Conservation (phyloP, 495 filamentous ascomycete genomes). For the Bryoglossum gracile region DNA sequence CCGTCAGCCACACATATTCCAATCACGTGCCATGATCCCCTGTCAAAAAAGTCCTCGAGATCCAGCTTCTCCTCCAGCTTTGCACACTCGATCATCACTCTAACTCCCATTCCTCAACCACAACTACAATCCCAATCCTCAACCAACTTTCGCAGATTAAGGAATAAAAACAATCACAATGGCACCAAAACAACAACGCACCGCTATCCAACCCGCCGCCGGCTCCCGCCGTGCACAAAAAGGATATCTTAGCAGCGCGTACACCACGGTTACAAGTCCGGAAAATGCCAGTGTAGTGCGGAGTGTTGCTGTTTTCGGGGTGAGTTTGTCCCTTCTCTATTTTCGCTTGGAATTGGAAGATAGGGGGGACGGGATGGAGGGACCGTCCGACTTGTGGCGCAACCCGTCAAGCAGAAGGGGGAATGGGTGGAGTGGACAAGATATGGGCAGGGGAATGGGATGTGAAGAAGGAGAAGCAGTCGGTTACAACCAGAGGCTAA, state of each 20-base stretch:
- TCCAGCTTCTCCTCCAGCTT: neutral
- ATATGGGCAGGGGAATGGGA: too few species aligned
- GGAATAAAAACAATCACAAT: conserved; percentile 4
- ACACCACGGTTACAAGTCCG: conserved; percentile 56
- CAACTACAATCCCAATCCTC: too few species aligned
- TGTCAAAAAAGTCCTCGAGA: neutral
- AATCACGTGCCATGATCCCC: neutral
- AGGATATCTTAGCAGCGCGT: conserved; percentile 44
- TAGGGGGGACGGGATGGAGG: too few species aligned
- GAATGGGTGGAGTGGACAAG: too few species aligned
- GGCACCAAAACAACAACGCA: conserved; percentile 31
- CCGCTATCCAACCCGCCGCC: conserved; percentile 29
- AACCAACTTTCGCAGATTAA: neutral
- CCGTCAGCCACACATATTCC: too few species aligned
- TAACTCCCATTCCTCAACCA: too few species aligned
- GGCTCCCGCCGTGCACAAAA: conserved; percentile 33
- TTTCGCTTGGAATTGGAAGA: neutral
- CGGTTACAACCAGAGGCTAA: too few species aligned
- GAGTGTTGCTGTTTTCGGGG: conserved; percentile 65
- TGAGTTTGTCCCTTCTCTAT: conserved; percentile 37
- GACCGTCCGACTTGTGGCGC: too few species aligned
- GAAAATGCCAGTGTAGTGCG: conserved; percentile 72
- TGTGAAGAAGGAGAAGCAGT: too few species aligned
- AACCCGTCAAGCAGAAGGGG: too few species aligned
- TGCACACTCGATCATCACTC: neutral